phyloP scores from a whole-genome alignment of 2,329 filamentous ascomycete species.

The Sclerotinia spermophila region DNA sequence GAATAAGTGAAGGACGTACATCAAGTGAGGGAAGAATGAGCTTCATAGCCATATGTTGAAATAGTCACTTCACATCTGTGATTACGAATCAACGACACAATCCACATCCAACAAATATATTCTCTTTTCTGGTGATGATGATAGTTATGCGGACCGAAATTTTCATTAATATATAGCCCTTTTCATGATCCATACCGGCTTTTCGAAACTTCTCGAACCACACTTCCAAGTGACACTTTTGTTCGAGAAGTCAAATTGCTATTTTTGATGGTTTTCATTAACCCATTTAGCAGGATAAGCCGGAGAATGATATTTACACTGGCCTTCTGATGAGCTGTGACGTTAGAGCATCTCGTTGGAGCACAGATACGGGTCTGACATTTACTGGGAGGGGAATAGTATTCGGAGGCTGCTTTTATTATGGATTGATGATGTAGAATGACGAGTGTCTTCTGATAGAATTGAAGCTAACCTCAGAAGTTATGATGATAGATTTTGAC shows the following conservation, averaged over 20 bases:
- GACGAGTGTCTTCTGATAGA: not conserved
- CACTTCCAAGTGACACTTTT: slow-evolving; percentile 34
- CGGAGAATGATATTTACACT: slow-evolving; percentile 39
- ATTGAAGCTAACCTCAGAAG: not conserved
- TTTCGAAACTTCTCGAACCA: slow-evolving; percentile 37
- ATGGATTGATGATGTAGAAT: not conserved
- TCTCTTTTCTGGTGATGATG: slow-evolving; percentile 13
- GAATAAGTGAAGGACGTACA: slow-evolving; percentile 3
- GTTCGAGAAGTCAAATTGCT: slow-evolving; percentile 38
- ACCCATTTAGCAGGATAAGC: slow-evolving; percentile 26
- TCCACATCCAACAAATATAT: slow-evolving; percentile 30
- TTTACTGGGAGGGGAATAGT: not conserved
- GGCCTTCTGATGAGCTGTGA: slow-evolving; percentile 62
- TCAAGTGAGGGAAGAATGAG: slow-evolving; percentile 29
- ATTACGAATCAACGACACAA: slow-evolving; percentile 35
- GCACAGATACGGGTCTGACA: slow-evolving; percentile 69
- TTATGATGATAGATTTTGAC: not conserved
- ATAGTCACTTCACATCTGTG: slow-evolving; percentile 35
- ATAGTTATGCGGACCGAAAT: not conserved
- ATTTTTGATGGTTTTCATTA: slow-evolving; percentile 33
- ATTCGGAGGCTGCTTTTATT: not conserved
- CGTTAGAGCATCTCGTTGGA: slow-evolving; percentile 54
- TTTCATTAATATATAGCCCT: slow-evolving; percentile 19
- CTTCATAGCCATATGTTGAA: slow-evolving; percentile 32
- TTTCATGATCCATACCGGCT: slow-evolving; percentile 27